phyloP scores from a whole-genome alignment of 2,329 filamentous ascomycete species.

The Neophaeococcomyces mojaviensis region DNA sequence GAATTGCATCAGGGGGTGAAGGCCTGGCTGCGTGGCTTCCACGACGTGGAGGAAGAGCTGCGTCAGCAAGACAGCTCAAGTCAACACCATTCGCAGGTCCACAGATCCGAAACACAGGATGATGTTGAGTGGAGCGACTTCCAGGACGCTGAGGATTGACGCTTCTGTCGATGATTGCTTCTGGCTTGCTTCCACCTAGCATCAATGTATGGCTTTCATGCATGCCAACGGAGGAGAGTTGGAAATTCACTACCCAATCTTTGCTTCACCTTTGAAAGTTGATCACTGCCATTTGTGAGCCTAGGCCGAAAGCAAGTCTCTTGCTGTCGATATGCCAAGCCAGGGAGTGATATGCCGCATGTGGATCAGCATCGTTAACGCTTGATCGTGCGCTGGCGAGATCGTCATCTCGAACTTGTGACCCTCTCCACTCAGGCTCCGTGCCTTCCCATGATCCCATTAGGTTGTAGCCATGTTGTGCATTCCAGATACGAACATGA shows the following conservation, averaged over 20 bases:
- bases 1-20: slow-evolving; percentile 31
- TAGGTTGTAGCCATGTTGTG: slow-evolving; percentile 35
- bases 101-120: neutral
- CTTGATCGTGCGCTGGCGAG: slow-evolving; percentile 26
- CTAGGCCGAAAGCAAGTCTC: slow-evolving; percentile 44
- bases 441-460: slow-evolving; percentile 33
- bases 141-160: slow-evolving; percentile 14
- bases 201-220: neutral
- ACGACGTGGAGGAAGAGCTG: slow-evolving; percentile 35
- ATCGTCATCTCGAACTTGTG: slow-evolving; percentile 26
- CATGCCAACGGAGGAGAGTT: neutral
- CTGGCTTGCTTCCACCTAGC: neutral
- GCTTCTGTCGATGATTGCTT: no score
- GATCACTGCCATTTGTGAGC: slow-evolving; percentile 32
- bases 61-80: neutral
- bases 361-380: slow-evolving; percentile 27
- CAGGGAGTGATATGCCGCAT: slow-evolving; percentile 32
- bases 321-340: slow-evolving; percentile 49
- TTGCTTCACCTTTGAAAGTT: slow-evolving; percentile 22
- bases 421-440: slow-evolving; percentile 22
- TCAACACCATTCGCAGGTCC: neutral
- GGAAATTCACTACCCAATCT: no score
- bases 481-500: slow-evolving; percentile 40
- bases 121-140: slow-evolving; percentile 23
- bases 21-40: slow-evolving; percentile 38